phyloP scores from a whole-genome alignment of 805 yeast genomes.

The Yueomyces sinensis region DNA sequence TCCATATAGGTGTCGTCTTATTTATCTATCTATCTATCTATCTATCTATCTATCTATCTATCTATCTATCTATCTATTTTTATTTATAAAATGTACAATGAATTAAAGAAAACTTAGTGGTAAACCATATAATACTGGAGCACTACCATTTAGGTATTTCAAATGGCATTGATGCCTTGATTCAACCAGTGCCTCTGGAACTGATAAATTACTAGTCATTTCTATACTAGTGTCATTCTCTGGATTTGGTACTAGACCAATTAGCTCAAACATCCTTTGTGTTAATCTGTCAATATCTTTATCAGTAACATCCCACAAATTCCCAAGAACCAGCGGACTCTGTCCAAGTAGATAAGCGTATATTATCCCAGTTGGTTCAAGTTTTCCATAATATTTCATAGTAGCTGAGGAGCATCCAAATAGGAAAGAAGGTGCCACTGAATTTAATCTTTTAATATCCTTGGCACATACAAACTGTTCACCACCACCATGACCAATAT shows the following conservation, averaged over 20 bases:
- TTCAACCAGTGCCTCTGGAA: conserved; percentile 43
- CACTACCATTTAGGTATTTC: conserved; percentile 75
- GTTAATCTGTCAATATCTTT: conserved; percentile 83
- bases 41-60: too few species aligned
- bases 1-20: too few species aligned
- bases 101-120: too few species aligned
- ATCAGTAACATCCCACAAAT: conserved; percentile 95
- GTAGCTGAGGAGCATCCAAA: conserved; percentile 89
- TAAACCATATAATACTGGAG: conserved; percentile 83
- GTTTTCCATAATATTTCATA: conserved; percentile 39
- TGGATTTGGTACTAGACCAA: conserved; percentile 42
- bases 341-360: conserved; percentile 69
- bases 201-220: conserved; percentile 13
- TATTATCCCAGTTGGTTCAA: conserved; percentile 68
- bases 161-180: conserved; percentile 62
- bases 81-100: too few species aligned
- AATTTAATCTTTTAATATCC: conserved; percentile 31
- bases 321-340: conserved; percentile 70
- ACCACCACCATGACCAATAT: conserved; percentile 97
- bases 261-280: conserved; percentile 39
- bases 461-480: conserved; percentile 59
- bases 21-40: too few species aligned
- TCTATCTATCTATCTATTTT: too few species aligned
- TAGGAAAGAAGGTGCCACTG: conserved; percentile 48
- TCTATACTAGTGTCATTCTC: neutral